A percentile compares a stretch with the other conserved stretches of the same genome.
Conservation (phyloP, 306 rosid species). For the Astragalus membranaceus region DNA sequence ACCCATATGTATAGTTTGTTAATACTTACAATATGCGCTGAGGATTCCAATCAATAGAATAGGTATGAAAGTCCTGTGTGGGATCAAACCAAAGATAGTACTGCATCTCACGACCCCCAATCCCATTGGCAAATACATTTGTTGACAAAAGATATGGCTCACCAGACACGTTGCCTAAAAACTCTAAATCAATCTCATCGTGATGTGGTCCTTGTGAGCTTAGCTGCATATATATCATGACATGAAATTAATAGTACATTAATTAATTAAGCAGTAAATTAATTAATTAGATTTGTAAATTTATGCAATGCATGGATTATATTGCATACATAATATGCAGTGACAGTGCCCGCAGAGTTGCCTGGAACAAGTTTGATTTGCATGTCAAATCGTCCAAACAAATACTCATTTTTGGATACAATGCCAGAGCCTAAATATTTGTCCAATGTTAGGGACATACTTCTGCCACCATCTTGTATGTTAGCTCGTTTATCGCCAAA, state of each 20-base stretch:
- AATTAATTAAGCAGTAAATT: too few species aligned
- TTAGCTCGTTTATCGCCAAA: conserved; percentile 30
- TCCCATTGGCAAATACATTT: conserved; percentile 31
- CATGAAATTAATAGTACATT: neutral
- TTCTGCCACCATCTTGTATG: conserved; percentile 19
- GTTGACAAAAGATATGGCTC: conserved; percentile 39
- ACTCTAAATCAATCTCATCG: conserved; percentile 42
- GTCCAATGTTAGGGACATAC: conserved; percentile 27
- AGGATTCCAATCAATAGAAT: conserved; percentile 46
- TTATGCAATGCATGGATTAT: neutral
- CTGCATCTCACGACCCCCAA: conserved; percentile 34
- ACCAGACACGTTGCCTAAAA: conserved; percentile 33
- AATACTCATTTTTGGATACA: conserved; percentile 22
- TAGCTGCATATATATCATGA: conserved; percentile 20
- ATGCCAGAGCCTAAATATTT: conserved; percentile 32
- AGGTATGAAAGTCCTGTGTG: conserved; percentile 32
- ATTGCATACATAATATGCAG: conserved; percentile 36
- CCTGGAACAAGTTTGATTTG: conserved; percentile 41
- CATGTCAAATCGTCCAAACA: conserved; percentile 45
- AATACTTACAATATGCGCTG: conserved; percentile 32
- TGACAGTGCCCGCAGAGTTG: conserved; percentile 41
- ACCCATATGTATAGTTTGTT: too few species aligned
- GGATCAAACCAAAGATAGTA: conserved; percentile 48
- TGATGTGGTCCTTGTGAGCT: conserved; percentile 35
- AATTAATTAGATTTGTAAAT: neutral